phyloP scores from a whole-genome alignment of 2,329 filamentous ascomycete species.

The Erysiphe neolycopersici region DNA sequence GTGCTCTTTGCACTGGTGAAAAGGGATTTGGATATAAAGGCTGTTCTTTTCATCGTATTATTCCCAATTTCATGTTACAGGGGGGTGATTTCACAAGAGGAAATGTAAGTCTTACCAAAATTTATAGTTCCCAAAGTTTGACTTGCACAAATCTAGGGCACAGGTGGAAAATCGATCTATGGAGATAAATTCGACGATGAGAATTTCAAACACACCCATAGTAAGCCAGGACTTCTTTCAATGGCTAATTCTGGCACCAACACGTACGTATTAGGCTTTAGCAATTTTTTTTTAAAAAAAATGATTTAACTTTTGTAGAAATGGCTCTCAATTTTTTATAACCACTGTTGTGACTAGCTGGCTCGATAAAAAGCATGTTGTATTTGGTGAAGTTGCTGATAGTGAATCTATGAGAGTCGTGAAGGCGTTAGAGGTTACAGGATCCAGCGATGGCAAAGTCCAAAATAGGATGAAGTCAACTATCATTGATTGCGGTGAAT shows the following conservation, averaged over 20 bases:
- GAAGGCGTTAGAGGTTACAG: constrained; percentile 33
- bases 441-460: constrained; percentile 26
- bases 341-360: constrained; percentile 71
- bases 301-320: constrained; percentile 63
- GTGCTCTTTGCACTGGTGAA: constrained; percentile 90
- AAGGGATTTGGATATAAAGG: constrained; percentile 83
- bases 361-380: constrained; percentile 78
- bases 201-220: constrained; percentile 62
- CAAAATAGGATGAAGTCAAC: constrained; percentile 29
- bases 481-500: constrained; percentile 26
- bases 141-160: constrained; percentile 87
- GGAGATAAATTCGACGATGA: constrained; percentile 75
- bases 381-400: constrained; percentile 56
- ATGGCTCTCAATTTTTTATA: constrained; percentile 95
- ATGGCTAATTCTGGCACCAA: constrained; percentile 95
- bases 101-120: constrained; percentile 75
- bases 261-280: constrained; percentile 59
- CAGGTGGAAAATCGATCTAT: constrained; percentile 70
- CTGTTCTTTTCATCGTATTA: constrained; percentile 79
- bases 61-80: constrained; percentile 83
- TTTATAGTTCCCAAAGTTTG: constrained; percentile 92
- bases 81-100: constrained; percentile 89
- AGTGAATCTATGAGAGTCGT: constrained; percentile 21
- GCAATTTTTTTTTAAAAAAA: constrained; percentile 50
- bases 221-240: constrained; percentile 52